These are phyloP conservation scores for Saccharomycopsis crataegensis DNA, from an alignment of 1,139 yeast species.

Conservation along the genomic window DNA sequence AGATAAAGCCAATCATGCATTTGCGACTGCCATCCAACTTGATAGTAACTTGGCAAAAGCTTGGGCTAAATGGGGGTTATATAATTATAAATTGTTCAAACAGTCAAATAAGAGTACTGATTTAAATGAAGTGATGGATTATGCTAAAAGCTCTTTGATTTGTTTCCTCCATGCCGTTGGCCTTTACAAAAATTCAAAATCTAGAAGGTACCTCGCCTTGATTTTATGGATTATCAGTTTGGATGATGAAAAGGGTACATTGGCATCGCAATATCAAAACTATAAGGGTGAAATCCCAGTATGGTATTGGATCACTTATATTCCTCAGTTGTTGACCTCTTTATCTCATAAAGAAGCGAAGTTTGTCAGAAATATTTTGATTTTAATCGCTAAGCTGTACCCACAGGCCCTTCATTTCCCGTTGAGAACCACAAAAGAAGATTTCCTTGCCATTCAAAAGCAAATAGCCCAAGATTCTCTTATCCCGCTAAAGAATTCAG, in stretches of 20 bases:
- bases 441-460: conserved; percentile 78
- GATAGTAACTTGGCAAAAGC: conserved; percentile 94
- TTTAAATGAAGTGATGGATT: conserved; percentile 52
- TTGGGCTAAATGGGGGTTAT: conserved; percentile 99
- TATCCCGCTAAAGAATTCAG: background rate
- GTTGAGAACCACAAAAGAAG: conserved; percentile 90
- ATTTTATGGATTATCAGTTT: conserved; percentile 89
- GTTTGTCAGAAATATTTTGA: conserved; percentile 79
- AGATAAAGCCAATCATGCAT: conserved; percentile 96
- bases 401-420: conserved; percentile 98
- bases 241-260: conserved; percentile 78
- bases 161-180: conserved; percentile 98
- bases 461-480: conserved; percentile 32
- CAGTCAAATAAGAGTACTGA: conserved; percentile 34
- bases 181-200: conserved; percentile 84
- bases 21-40: conserved; percentile 95
- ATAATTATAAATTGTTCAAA: conserved; percentile 81
- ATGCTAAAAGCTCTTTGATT: conserved; percentile 90
- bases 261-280: conserved; percentile 83
- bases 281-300: conserved; percentile 96
- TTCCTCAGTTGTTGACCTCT: conserved; percentile 88
- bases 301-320: conserved; percentile 98
- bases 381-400: conserved; percentile 88
- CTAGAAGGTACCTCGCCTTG: conserved; percentile 81
- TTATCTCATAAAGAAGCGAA: conserved; percentile 88